Base-by-base conservation (phyloP, 371 early-diverging fungal genomes). In the Mucor lusitanicus region DNA sequence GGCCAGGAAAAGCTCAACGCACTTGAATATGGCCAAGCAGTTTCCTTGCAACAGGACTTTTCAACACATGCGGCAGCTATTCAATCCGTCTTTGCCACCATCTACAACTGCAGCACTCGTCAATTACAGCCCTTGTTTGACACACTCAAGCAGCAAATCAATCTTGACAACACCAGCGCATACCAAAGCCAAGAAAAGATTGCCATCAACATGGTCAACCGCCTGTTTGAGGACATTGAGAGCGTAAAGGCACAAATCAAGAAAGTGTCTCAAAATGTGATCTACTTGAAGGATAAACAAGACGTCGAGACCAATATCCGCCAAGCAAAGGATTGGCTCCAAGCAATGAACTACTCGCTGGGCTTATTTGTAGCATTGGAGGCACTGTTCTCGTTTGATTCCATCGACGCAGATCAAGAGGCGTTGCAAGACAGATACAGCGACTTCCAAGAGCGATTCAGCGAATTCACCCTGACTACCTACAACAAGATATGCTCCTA, bases 401-500 rank as follows among this genome's bases (percentile, higher is more conserved):
- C 44, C 4, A 28, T 32, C n/a, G 8, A 28, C 8, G 32, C 27
- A 17, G 15, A 55, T 6, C 55, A 27, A 27, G 28, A 44, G 9
- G 46, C 32, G 3, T 28, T 28, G 11, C 39, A 42, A 44, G 46
- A 42, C 13, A 28, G 32, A 30, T 46, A 28, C 28, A 8, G 1
- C n/a, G n/a, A 30, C 6, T 44, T 44, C 9, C 40, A 60, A 17
- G 28, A 27, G 12, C 1, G 6, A 4, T 30, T 17, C 30, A 40
- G 13, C 8, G 30, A 60, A 19, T 60, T 60, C n/a, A 42, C 32
- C 11, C 19, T 60, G 27, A 44, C 46, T 3, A 15, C 30, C 0
- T 60, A 60, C 40, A 30, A 44, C 61, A n/a, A 60, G 7, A 44
- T 60, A 15, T 60, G 61, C 19, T 11, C 13, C 9, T 60, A 60